Base-by-base conservation (phyloP, 202 grass and related monocot genomes). In the Brachypodium distachyon region DNA sequence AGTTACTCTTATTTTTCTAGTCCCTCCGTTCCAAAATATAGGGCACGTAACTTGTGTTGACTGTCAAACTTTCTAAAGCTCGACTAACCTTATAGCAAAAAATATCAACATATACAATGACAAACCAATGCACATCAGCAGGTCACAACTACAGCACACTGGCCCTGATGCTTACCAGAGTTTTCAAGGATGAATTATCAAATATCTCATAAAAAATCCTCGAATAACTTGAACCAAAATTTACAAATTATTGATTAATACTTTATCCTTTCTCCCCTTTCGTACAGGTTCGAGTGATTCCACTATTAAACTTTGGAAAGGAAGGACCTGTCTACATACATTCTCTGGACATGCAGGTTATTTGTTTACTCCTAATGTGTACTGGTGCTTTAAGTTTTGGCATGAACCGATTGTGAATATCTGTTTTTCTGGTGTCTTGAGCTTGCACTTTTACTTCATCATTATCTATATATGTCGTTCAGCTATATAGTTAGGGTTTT, bases 221-320 rank as follows among this genome's bases (percentile, higher is more conserved):
- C 9, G 26, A 67, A 59, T 19, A 65, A 68, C 21, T 77, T 5
- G 56, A 50, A 41, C 9, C 16, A 27, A 67, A 60, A 3, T 27
- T 51, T 17, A 78, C 58, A 73, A 34, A 64, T 73, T 23, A 33
- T 34, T 44, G 11, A 67, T 62, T 69, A 52, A 62, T 27, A 73
- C 32, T 81, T 63, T 62, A 61, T 42, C 16, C 28, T 2, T 31
- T 75, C 51, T 13, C 9, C 23, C 6, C 26, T 57, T 64, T 73
- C 72, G 22, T 74, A 19, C 81, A 98, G 95, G 89, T 87, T 98
- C 89, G 39, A 98, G 91, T 83, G 91, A 98, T 80, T 88, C 91
- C 9, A 98, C 95, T 28, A 80, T 98, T 54, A 98, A 98, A 64
- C 91, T 98, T 57, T 92, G 91, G 95, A 95, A 89, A 83, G 91